Evolutionary conservation across 2,329 filamentous ascomycete genomes (phyloP).

Genomic region (Aureobasidium sp.): DNA sequence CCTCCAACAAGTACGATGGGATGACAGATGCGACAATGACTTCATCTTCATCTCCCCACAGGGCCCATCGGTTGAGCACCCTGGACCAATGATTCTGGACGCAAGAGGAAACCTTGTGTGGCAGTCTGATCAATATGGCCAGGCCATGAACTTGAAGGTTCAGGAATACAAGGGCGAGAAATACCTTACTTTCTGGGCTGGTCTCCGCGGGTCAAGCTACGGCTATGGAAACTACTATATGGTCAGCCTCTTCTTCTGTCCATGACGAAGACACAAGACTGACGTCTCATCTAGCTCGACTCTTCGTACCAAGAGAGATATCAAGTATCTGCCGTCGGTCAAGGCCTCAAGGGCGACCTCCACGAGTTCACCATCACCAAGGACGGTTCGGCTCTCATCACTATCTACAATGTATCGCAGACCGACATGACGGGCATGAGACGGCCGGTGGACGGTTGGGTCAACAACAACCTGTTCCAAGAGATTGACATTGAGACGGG

Average conservation of each 20-base stretch:
- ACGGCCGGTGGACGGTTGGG: conserved; percentile 30
- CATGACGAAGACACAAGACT: conserved; percentile 19
- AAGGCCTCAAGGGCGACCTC: conserved; percentile 32
- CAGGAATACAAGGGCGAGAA: conserved; percentile 32
- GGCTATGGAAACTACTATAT: conserved; percentile 16
- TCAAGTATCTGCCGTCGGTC: conserved; percentile 26
- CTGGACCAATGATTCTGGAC: conserved; percentile 33
- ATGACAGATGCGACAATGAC: conserved; percentile 27
- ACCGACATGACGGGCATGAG: conserved; percentile 24
- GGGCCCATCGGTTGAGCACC: conserved; percentile 25
- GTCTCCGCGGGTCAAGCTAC: conserved; percentile 26
- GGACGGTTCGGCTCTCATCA: conserved; percentile 38
- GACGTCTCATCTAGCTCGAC: conserved; percentile 19
- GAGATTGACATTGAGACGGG: conserved; percentile 37
- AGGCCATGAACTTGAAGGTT: conserved; percentile 28
- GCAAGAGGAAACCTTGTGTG: conserved; percentile 30
- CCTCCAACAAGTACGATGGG: conserved; percentile 25
- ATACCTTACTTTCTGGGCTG: conserved; percentile 35
- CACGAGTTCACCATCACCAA: conserved; percentile 38
- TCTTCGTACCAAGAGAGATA: conserved; percentile 29
- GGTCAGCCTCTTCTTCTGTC: conserved; percentile 19
- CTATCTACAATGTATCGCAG: conserved; percentile 35
- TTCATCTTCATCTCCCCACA: conserved; percentile 27
- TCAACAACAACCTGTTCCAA: conserved; percentile 41
- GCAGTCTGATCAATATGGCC: conserved; percentile 27